Evolutionary conservation across 129 eudicot species (phyloP).

Genomic region (Helianthus tuberosus): DNA sequence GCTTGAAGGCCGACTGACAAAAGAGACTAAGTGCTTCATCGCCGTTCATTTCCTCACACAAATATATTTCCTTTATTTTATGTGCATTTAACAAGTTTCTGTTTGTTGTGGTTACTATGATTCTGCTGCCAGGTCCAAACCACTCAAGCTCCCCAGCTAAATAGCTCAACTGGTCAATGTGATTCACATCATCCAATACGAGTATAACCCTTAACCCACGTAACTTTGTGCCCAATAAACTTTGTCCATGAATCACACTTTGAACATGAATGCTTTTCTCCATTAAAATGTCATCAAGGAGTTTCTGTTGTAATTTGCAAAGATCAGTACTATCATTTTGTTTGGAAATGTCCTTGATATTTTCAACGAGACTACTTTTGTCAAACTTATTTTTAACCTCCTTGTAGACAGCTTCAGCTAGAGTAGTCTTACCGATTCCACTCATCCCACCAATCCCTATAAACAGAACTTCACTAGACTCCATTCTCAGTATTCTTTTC

Average conservation of each 20-base stretch:
- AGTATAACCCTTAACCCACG: background rate
- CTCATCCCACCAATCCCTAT: constrained; percentile 30
- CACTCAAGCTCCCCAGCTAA: constrained; percentile 22
- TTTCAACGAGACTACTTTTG: constrained; percentile 17
- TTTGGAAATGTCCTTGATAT: constrained; percentile 31
- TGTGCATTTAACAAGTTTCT: background rate
- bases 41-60: constrained; percentile 2
- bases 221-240: constrained; percentile 1
- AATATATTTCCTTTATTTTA: background rate
- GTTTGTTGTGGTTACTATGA: constrained; percentile 11
- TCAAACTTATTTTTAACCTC: background rate
- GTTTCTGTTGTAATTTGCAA: constrained; percentile 12
- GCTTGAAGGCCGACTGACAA: background rate
- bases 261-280: constrained; percentile 2
- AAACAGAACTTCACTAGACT: constrained; percentile 2
- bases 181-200: constrained; percentile 7
- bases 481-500: background rate
- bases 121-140: constrained; percentile 27
- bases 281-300: constrained; percentile 5
- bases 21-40: background rate
- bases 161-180: constrained; percentile 18
- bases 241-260: background rate
- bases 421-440: constrained; percentile 29
- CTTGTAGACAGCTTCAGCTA: background rate
- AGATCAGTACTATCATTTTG: background rate